Conservation (phyloP, 2,329 filamentous ascomycete species). For the Ascochyta clinopodiicola region DNA sequence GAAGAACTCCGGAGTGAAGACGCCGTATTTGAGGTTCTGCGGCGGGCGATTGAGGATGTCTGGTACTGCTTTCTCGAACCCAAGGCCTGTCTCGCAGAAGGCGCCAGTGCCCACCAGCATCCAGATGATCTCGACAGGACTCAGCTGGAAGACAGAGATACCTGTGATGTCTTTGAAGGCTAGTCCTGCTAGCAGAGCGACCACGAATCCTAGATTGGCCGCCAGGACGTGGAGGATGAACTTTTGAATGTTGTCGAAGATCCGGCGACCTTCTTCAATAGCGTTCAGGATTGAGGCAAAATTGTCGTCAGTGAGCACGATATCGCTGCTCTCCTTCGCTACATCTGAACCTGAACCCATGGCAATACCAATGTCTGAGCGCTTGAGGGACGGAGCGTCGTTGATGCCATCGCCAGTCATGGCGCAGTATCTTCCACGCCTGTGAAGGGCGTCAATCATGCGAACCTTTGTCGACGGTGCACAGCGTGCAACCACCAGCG, state of each 20-base stretch:
- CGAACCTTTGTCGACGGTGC: conserved; percentile 54
- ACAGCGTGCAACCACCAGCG: conserved; percentile 53
- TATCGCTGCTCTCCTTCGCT: conserved; percentile 53
- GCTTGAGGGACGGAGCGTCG: conserved; percentile 53
- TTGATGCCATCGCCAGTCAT: conserved; percentile 56
- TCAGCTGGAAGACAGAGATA: conserved; percentile 45
- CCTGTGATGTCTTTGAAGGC: conserved; percentile 38
- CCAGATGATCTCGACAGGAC: conserved; percentile 45
- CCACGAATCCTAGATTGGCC: conserved; percentile 40
- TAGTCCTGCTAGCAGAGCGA: conserved; percentile 41
- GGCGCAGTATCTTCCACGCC: conserved; percentile 48
- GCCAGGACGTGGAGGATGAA: conserved; percentile 42
- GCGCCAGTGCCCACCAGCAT: conserved; percentile 46
- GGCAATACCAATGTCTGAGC: conserved; percentile 54
- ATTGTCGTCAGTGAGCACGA: conserved; percentile 54
- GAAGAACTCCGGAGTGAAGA: conserved; percentile 43
- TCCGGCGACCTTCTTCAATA: conserved; percentile 52
- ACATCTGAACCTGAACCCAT: conserved; percentile 55
- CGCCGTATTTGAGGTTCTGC: conserved; percentile 40
- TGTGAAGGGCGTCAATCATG: conserved; percentile 52
- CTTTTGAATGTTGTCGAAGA: conserved; percentile 56
- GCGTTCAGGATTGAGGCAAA: conserved; percentile 54
- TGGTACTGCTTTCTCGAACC: conserved; percentile 40
- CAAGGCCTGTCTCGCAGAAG: conserved; percentile 42
- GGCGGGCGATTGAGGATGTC: conserved; percentile 42